phyloP scores from a whole-genome alignment of 1,139 yeast genomes.

The Kurtzmaniella quercitrusa region DNA sequence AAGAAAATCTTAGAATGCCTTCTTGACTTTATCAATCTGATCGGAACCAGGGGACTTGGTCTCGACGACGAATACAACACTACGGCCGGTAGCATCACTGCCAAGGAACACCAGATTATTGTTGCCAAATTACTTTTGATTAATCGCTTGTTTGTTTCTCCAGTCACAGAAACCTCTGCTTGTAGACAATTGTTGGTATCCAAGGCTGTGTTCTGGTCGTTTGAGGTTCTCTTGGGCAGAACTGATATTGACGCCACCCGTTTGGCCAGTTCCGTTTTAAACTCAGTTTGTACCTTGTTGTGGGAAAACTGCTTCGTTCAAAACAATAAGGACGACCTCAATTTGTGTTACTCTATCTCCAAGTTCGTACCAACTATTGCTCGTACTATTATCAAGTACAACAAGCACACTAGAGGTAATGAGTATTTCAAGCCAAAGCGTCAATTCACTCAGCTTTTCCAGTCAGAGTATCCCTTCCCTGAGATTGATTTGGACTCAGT shows the following conservation, averaged over 20 bases:
- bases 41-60: constrained; percentile 54
- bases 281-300: constrained; percentile 41
- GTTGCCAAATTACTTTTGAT: constrained; percentile 56
- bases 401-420: constrained; percentile 49
- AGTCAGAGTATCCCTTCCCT: constrained; percentile 60
- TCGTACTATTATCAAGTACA: constrained; percentile 47
- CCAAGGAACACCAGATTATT: constrained; percentile 51
- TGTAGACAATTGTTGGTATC: constrained; percentile 45
- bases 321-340: constrained; percentile 21
- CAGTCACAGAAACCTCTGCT: constrained; percentile 32
- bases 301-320: constrained; percentile 28
- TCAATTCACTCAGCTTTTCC: constrained; percentile 65
- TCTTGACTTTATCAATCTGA: constrained; percentile 41
- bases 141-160: constrained; percentile 51
- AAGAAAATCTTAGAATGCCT: constrained; percentile 35
- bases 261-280: constrained; percentile 55
- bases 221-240: constrained; percentile 52
- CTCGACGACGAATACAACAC: constrained; percentile 31
- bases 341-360: constrained; percentile 42
- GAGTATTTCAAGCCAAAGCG: constrained; percentile 56
- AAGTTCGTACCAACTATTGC: constrained; percentile 52
- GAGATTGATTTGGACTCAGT: constrained; percentile 70
- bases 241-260: constrained; percentile 57
- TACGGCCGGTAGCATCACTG: constrained; percentile 21
- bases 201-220: constrained; percentile 57